Evolutionary conservation across 495 filamentous ascomycete species (phyloP), one percentile per base, ranked within the genome.

Genomic region (Talaromyces adpressus): DNA sequence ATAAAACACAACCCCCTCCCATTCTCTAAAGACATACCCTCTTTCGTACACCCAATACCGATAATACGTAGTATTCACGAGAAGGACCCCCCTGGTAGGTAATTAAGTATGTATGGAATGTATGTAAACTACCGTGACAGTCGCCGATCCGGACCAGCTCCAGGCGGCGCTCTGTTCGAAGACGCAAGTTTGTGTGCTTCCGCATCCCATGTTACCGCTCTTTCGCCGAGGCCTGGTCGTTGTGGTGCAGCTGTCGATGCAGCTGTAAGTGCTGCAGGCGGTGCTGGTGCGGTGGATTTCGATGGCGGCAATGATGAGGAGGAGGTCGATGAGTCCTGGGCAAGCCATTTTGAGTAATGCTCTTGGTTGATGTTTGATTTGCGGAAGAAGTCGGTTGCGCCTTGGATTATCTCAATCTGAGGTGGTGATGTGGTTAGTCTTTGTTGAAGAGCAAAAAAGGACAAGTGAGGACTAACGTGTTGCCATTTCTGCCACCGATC

Each of bases 401-500:
- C 63, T n/a, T 23, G 36, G 32, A 57, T 18, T 14, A 72, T 53
- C 5, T 70, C 67, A 34, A 66, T 53, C 64, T 66, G 25, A 49
- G 16, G 25, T 36, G 47, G 22, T 27, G 3, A 39, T 41, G 5
- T 20, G 32, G 7, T 32, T 61, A 61, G 36, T 25, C 8, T 23
- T 30, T 5, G 22, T 23, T 25, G 1, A 4, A 56, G 5, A 41
- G 30, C 12, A 16, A 29, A 56, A 18, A 45, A 4, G 7, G 39
- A 29, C 3, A 62, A n/a, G n/a, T n/a, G n/a, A n/a, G 61, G n/a
- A 61, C 47, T 63, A 2, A 79, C 62, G 53, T 79, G 78, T 11
- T 74, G 68, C 76, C 75, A 79, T 8, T 29, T 47, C 3, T 52
- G 39, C 76, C 76, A 79, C n/a, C 72, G 59, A 16, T 45, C 52